These are phyloP conservation scores for Croton laevigatus DNA, from an alignment of 441 rosid genomes.

Conservation along the genomic window DNA sequence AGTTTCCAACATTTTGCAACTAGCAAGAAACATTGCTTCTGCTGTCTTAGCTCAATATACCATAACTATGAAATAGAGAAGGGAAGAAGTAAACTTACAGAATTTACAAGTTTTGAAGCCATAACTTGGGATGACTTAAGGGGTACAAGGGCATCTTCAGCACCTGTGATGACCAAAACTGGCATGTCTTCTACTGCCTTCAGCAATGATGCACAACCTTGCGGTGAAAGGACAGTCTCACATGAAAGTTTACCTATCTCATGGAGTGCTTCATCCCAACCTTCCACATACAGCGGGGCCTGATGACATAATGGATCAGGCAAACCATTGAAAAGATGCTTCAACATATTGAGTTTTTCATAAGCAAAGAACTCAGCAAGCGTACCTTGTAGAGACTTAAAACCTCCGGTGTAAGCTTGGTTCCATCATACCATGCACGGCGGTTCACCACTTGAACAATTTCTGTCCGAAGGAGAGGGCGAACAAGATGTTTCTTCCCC, in stretches of 20 bases:
- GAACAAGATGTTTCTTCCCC: slow-evolving; percentile 93
- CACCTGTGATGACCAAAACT: slow-evolving; percentile 82
- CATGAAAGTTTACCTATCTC: slow-evolving; percentile 87
- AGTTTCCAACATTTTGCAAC: background rate
- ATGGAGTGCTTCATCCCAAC: slow-evolving; percentile 97
- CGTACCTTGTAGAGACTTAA: slow-evolving; percentile 85
- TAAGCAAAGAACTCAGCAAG: background rate
- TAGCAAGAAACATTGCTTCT: background rate
- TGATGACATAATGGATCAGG: slow-evolving; percentile 25
- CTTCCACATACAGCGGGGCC: slow-evolving; percentile 84
- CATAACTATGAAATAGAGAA: background rate
- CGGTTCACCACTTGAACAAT: slow-evolving; percentile 91
- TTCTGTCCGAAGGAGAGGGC: slow-evolving; percentile 81
- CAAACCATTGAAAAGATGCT: background rate
- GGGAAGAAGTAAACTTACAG: slow-evolving; percentile 56
- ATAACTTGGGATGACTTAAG: slow-evolving; percentile 77
- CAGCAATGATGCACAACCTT: slow-evolving; percentile 51
- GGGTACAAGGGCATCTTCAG: slow-evolving; percentile 83
- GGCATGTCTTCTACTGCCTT: slow-evolving; percentile 70
- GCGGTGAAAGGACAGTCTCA: slow-evolving; percentile 71
- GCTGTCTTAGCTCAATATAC: too few species aligned
- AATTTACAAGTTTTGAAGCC: slow-evolving; percentile 86
- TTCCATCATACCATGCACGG: slow-evolving; percentile 90
- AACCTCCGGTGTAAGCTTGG: slow-evolving; percentile 79
- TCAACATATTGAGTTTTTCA: background rate